Conservation (phyloP, 139 green algal species). For the Nannochloris sp. region DNA sequence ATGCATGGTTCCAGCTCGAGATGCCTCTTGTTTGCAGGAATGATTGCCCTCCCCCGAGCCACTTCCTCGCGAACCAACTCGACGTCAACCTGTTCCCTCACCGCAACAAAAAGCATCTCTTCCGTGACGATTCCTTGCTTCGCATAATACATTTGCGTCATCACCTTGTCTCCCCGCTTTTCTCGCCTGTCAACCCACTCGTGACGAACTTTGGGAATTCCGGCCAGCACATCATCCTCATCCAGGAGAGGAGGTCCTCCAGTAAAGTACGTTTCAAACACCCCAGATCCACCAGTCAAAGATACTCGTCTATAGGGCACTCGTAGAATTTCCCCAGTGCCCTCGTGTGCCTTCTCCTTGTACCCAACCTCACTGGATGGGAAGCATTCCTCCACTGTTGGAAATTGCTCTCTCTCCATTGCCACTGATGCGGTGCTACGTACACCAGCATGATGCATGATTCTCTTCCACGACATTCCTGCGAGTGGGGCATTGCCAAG, state of each 20-base stretch:
- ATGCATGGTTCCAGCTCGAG: slow-evolving; percentile 88
- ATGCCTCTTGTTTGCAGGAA: slow-evolving; percentile 91
- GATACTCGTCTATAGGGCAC: slow-evolving; percentile 77
- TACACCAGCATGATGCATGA: too few species aligned
- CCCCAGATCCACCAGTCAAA: slow-evolving; percentile 60
- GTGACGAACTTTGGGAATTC: slow-evolving; percentile 66
- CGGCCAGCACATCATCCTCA: slow-evolving; percentile 33
- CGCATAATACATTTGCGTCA: slow-evolving; percentile 77
- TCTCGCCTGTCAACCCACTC: slow-evolving; percentile 66
- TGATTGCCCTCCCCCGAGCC: slow-evolving; percentile 88
- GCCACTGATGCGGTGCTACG: too few species aligned
- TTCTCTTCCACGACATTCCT: too few species aligned
- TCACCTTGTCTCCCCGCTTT: slow-evolving; percentile 28
- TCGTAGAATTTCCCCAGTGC: slow-evolving; percentile 20
- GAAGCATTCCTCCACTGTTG: slow-evolving; percentile 77
- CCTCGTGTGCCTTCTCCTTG: slow-evolving; percentile 47
- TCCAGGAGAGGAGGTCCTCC: slow-evolving; percentile 64
- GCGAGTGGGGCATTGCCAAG: too few species aligned
- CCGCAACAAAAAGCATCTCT: slow-evolving; percentile 89
- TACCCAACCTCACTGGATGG: slow-evolving; percentile 64
- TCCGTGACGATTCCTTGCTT: slow-evolving; percentile 77
- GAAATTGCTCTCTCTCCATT: slow-evolving; percentile 25
- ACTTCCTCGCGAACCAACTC: slow-evolving; percentile 92
- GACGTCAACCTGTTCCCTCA: slow-evolving; percentile 73
- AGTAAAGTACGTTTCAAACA: slow-evolving; percentile 88